Percentiles rank a stretch among this genome's conserved stretches.
Evolutionary conservation across 225 moss, liverwort and hornwort species (phyloP).

Genomic region (Antitrichia curtipendula): DNA sequence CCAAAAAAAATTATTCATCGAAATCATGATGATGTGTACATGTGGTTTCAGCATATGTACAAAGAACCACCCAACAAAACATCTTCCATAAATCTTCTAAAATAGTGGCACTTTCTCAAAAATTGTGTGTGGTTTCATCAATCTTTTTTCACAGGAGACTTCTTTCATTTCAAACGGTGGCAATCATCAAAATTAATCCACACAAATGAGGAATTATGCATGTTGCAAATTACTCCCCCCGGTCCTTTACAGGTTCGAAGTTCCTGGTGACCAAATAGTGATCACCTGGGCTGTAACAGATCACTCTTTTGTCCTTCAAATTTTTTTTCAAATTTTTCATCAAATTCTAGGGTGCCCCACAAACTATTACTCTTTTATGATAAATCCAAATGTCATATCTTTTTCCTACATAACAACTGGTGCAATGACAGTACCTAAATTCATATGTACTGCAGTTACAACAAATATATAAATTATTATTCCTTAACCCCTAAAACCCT

Average conservation of each 20-base stretch:
- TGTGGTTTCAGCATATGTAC: too few relatives aligned
- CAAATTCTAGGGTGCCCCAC: background rate
- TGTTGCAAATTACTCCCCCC: too few relatives aligned
- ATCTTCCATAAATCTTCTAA: background rate
- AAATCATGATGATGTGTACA: background rate
- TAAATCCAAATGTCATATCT: background rate
- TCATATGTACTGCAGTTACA: background rate
- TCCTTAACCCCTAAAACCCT: too few relatives aligned
- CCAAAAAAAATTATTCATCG: too few relatives aligned
- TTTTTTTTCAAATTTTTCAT: too few relatives aligned
- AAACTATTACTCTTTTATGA: background rate
- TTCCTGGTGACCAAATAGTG: background rate
- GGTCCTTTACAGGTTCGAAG: too few relatives aligned
- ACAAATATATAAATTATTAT: background rate
- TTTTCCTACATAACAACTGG: background rate
- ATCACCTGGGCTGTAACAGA: background rate
- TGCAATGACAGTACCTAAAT: too few relatives aligned
- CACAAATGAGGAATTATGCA: background rate
- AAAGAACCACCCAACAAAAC: background rate
- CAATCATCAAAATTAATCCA: background rate
- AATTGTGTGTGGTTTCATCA: fast-evolving
- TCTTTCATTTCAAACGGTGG: background rate
- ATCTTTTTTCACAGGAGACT: background rate
- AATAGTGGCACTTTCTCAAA: fast-evolving
- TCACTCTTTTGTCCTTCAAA: background rate